A percentile compares a stretch with the other conserved stretches of the same genome.
These are phyloP conservation scores for Hanseniaspora guilliermondii DNA, from an alignment of 805 yeast genomes.

Conservation along the genomic window DNA sequence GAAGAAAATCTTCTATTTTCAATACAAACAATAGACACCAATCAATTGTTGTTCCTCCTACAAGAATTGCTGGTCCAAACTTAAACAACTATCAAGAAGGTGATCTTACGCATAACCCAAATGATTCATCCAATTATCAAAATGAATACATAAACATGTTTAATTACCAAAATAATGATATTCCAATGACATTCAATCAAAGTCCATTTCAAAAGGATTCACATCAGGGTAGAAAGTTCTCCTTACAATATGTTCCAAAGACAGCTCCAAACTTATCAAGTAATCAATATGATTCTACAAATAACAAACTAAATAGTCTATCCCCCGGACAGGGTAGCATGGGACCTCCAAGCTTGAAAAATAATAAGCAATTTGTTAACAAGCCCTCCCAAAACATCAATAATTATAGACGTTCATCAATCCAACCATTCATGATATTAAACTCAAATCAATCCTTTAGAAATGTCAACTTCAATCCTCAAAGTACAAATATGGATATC, in stretches of 20 bases:
- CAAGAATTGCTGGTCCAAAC: conserved; percentile 32
- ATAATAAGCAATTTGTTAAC: conserved; percentile 15
- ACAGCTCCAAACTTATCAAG: neutral
- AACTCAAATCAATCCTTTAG: conserved; percentile 3
- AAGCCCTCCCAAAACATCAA: neutral
- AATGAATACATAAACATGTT: neutral
- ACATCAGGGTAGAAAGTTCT: neutral
- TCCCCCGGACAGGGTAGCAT: conserved; percentile 13
- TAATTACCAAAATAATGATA: neutral
- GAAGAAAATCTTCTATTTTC: conserved; percentile 1
- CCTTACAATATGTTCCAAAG: conserved; percentile 7
- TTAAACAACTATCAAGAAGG: conserved; percentile 26
- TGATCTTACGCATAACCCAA: too few species aligned
- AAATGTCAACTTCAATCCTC: conserved; percentile 4
- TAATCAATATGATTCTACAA: neutral
- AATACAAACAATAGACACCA: neutral
- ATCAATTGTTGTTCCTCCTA: conserved; percentile 29
- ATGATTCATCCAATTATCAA: neutral
- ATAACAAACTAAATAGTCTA: conserved; percentile 14
- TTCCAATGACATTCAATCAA: conserved; percentile 9
- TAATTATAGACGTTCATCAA: conserved; percentile 11
- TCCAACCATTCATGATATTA: conserved; percentile 11
- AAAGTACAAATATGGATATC: neutral
- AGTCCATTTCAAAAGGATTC: conserved; percentile 1
- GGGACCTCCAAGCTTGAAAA: conserved; percentile 12